A percentile compares a stretch with the other conserved stretches of the same genome.
Conservation (phyloP, 2,329 filamentous ascomycete species). For the Aspergillus caelatus region DNA sequence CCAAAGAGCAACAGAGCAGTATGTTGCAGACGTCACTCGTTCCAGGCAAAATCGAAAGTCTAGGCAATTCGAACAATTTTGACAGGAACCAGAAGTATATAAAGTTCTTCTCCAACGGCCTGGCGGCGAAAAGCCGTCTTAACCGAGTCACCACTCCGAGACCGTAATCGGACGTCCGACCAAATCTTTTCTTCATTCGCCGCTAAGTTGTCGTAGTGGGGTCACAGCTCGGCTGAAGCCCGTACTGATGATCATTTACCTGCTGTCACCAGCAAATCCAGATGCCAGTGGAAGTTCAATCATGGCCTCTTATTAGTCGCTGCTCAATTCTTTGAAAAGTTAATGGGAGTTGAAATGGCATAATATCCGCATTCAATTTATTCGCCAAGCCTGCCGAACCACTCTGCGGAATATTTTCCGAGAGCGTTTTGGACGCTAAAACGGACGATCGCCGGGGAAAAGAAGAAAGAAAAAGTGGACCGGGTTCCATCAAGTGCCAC, state of each 20-base stretch:
- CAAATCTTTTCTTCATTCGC: not conserved
- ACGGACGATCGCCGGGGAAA: not conserved
- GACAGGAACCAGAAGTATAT: slow-evolving; percentile 9
- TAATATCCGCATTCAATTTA: not conserved
- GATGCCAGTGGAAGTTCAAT: not conserved
- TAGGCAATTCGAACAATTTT: slow-evolving; percentile 5
- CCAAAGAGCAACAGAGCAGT: not conserved
- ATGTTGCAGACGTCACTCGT: not conserved
- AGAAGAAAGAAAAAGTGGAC: not conserved
- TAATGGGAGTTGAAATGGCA: not conserved
- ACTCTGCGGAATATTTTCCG: slow-evolving; percentile 19
- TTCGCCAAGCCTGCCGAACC: slow-evolving; percentile 1
- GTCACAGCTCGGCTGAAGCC: not conserved
- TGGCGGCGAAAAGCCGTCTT: slow-evolving; percentile 27
- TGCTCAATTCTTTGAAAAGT: too few relatives aligned
- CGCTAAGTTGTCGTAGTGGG: not conserved
- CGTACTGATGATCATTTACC: not conserved
- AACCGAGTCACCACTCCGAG: slow-evolving; percentile 24
- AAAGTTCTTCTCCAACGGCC: slow-evolving; percentile 11
- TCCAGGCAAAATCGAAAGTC: not conserved
- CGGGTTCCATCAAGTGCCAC: not conserved
- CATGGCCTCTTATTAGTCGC: not conserved
- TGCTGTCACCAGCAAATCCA: not conserved
- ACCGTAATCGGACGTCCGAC: slow-evolving; percentile 15
- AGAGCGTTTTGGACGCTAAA: not conserved